Conservation (phyloP, 108 stramenopile genomes). For the Cyclostephanos invisitatus region DNA sequence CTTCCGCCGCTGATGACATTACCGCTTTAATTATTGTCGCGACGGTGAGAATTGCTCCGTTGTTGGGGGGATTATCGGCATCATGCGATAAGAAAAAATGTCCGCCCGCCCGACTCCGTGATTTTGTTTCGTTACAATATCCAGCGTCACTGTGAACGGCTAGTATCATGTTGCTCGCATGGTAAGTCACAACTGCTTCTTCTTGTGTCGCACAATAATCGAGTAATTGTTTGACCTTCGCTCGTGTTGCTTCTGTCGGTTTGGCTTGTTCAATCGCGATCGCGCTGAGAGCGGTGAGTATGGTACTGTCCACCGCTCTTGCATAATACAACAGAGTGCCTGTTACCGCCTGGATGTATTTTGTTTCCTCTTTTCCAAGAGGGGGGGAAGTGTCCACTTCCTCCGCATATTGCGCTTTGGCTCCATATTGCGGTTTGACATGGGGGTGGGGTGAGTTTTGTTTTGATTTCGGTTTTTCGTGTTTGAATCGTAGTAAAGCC, state of each 20-base stretch:
- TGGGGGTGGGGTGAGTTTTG: background rate
- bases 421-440: background rate
- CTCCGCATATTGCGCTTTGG: background rate
- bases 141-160: background rate
- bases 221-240: background rate
- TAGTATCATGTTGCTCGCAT: no score
- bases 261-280: background rate
- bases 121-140: background rate
- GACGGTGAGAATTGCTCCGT: background rate
- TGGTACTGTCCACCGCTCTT: background rate
- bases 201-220: slow-evolving; percentile 3
- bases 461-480: background rate
- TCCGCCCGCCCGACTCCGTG: background rate
- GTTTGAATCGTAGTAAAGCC: background rate
- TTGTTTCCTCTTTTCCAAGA: background rate
- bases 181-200: background rate
- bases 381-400: background rate
- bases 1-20: slow-evolving; percentile 9
- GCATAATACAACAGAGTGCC: slow-evolving; percentile 2
- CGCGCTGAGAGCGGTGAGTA: background rate
- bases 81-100: background rate
- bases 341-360: background rate
- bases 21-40: background rate
- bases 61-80: background rate
- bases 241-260: background rate